Base-by-base conservation (phyloP, 2,329 filamentous ascomycete genomes). In the Colletotrichum plurivorum region DNA sequence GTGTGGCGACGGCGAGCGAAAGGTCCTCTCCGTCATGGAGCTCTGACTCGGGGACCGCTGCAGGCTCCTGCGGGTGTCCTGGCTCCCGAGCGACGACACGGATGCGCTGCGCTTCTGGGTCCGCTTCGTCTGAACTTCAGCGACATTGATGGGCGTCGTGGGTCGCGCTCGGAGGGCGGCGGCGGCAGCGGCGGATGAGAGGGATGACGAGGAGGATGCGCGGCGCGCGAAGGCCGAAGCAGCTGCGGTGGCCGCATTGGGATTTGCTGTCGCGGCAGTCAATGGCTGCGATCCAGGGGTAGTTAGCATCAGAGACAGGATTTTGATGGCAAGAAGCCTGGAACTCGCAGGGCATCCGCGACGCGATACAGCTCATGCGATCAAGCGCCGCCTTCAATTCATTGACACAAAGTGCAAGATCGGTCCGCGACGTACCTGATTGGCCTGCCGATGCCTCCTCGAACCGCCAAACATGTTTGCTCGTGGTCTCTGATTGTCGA, bases 21-120 rank as follows among this genome's bases (percentile, higher is more conserved):
- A 97, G 1, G 94, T 95, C 67, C 95, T 89, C 78, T 95, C 93
- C 36, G 89, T 92, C 95, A 98, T 97, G 57, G 94, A 97, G 22
- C 90, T 88, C 31, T 88, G 88, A 80, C 95, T 97, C 63, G 85
- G 87, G 45, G 87, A 85, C 75, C 93, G 86, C 71, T 91, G 86
- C 70, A 95, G 82, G 60, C 83, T 82, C 73, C 81, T 79, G 68
- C 82, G 76, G 53, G 80, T 74, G 46, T 82, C 80, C 56, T 80
- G 82, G 72, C 87, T 89, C 43, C 84, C 85, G 55, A 88, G 84
- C 5, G 94, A 95, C 2, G 93, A 93, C 49, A 88, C 81, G 1
- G 94, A 97, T 59, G 87, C 86, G 79, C 87, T 90, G 71, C 94
- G 90, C 74, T 94, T 89, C 69, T 89, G 79, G 77, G 92, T 95